A percentile compares a stretch with the other conserved stretches of the same genome.
phyloP scores from a whole-genome alignment of 495 filamentous ascomycete genomes.

The Tuber melanosporum region DNA sequence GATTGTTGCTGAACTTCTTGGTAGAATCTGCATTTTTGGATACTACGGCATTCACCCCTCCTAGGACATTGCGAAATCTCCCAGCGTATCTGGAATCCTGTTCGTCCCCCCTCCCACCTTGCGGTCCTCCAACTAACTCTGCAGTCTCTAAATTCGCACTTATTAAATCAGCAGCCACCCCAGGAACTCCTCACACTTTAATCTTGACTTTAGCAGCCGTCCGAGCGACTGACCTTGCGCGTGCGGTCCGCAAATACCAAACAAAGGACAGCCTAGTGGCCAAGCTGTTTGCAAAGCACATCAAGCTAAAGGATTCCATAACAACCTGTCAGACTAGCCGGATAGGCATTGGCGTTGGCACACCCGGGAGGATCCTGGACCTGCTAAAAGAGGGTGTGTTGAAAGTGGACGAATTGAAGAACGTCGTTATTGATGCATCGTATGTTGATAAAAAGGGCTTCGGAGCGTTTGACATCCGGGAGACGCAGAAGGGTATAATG shows the following conservation, averaged over 20 bases:
- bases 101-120: background rate
- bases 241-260: slow-evolving; percentile 68
- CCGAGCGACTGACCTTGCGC: slow-evolving; percentile 69
- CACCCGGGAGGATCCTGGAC: slow-evolving; percentile 72
- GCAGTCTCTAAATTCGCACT: slow-evolving; percentile 46
- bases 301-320: slow-evolving; percentile 84
- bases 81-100: slow-evolving; percentile 65
- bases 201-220: slow-evolving; percentile 72
- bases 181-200: slow-evolving; percentile 79
- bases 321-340: slow-evolving; percentile 63
- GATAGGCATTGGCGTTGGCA: slow-evolving; percentile 81
- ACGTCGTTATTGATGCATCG: slow-evolving; percentile 81
- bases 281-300: slow-evolving; percentile 96
- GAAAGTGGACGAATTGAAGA: slow-evolving; percentile 59
- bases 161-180: slow-evolving; percentile 56
- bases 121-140: background rate
- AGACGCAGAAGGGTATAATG: slow-evolving; percentile 53
- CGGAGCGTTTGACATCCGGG: slow-evolving; percentile 86
- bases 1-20: slow-evolving; percentile 14
- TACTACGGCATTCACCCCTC: slow-evolving; percentile 62
- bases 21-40: slow-evolving; percentile 58
- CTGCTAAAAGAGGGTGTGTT: slow-evolving; percentile 73
- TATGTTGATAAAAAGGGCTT: slow-evolving; percentile 88
- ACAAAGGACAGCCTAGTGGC: slow-evolving; percentile 68
- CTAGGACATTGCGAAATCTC: slow-evolving; percentile 60